Conservation (phyloP, 2,329 filamentous ascomycete species). For the Cordyceps farinosa region DNA sequence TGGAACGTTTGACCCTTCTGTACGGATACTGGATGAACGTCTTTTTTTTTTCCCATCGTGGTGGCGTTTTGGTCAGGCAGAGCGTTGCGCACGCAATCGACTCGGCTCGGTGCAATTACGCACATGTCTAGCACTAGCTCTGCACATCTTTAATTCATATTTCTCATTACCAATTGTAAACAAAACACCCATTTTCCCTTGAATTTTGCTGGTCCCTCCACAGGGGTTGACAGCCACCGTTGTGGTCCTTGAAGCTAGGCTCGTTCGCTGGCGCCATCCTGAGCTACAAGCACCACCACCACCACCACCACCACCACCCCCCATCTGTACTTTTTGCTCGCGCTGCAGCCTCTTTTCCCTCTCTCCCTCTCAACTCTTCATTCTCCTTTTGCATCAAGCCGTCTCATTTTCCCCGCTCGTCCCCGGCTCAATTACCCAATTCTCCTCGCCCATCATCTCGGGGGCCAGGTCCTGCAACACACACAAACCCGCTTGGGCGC, state of each 20-base stretch:
- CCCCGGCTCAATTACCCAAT: conserved; percentile 10
- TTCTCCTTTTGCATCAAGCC: neutral
- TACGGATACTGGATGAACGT: neutral
- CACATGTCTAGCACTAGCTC: neutral
- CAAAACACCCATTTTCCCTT: no score
- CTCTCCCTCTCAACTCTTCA: neutral
- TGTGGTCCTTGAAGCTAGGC: neutral
- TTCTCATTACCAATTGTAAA: neutral
- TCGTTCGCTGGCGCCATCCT: neutral
- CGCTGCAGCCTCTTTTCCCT: neutral
- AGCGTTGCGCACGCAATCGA: neutral
- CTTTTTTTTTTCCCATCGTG: neutral
- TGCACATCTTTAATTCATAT: neutral
- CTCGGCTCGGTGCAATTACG: neutral
- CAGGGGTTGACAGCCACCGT: neutral
- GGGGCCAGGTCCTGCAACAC: neutral
- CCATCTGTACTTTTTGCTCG: neutral
- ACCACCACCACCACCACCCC: neutral
- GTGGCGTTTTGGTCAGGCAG: neutral
- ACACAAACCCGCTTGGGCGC: neutral
- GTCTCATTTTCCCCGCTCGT: neutral
- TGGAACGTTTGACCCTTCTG: neutral
- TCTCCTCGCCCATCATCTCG: neutral
- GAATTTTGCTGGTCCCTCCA: no score
- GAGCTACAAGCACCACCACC: neutral